Evolutionary conservation across 495 filamentous ascomycete genomes (phyloP).

Genomic region (Evernia prunastri): DNA sequence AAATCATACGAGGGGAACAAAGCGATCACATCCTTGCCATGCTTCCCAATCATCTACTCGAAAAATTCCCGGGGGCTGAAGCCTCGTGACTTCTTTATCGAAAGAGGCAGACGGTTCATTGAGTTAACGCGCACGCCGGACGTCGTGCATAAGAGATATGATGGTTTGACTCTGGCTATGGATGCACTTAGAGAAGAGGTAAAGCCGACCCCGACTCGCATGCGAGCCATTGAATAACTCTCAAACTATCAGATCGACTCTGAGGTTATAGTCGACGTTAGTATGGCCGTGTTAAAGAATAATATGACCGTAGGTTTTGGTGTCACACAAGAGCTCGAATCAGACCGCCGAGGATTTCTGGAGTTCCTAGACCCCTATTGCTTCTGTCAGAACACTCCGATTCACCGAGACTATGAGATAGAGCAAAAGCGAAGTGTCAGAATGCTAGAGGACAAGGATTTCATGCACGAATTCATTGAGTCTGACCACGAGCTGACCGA

Average conservation of each 20-base stretch:
- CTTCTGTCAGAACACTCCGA: background rate
- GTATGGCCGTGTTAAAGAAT: conserved; percentile 5
- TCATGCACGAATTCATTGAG: conserved; percentile 11
- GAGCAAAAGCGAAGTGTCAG: background rate
- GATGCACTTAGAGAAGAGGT: background rate
- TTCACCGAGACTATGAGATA: background rate
- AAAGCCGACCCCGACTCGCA: background rate
- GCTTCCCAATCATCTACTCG: background rate
- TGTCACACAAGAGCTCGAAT: background rate
- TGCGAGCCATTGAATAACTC: background rate
- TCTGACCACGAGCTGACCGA: background rate
- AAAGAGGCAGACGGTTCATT: background rate
- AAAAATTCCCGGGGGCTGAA: background rate
- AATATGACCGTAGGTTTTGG: background rate
- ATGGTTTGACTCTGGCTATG: background rate
- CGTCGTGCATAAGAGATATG: background rate
- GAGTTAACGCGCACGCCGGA: background rate
- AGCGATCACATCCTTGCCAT: background rate
- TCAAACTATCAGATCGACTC: background rate
- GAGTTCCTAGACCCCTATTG: background rate
- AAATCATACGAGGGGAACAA: background rate
- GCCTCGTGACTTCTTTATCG: background rate
- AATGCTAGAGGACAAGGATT: background rate
- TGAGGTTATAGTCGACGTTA: background rate
- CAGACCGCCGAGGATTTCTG: background rate